Evolutionary conservation across 2,329 filamentous ascomycete genomes (phyloP), one percentile per base, ranked within the genome.

Genomic region (Calonectria montana): DNA sequence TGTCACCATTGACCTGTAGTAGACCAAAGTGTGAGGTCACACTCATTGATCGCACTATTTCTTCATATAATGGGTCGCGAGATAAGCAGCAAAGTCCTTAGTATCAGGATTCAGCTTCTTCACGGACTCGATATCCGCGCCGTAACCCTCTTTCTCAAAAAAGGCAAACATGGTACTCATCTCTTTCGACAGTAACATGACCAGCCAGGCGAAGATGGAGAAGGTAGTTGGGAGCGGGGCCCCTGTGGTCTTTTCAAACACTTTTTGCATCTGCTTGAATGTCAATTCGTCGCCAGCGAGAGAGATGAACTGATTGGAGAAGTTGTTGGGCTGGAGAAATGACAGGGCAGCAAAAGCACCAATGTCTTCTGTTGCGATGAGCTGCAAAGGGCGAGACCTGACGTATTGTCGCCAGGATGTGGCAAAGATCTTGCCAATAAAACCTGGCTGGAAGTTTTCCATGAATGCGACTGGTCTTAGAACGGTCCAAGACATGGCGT

Each of bases 211-310:
- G 8, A 84, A 12, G 39, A 84, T 75, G 4, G 76, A 67, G 45
- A 77, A 83, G 2, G 82, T 81, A 12, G 73, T 74, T 0, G 82
- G 82, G 55, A 81, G 65, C 16, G 77, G 72, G 1, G 66, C 41
- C 2, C 83, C 83, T 3, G 80, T 80, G 27, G 76, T 78, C 62
- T 81, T 64, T 57, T 79, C 77, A 69, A 83, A 86, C 2, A 82
- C 75, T 9, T 77, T 69, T 1, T 73, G 73, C 12, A 80, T 77
- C 65, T 86, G 76, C 1, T 76, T 72, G 23, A 80, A 79, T 2
- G 80, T 83, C 55, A 85, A 68, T 67, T 86, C 84, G 62, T 86
- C 84, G 4, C 84, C 84, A 0, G 84, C 85, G 1, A 87, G 74
- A 4, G 83, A 82, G 21, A 86, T 73, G 3, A 76, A 79, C 69